Evolutionary conservation across 2,329 filamentous ascomycete genomes (phyloP).

Genomic region (Aspergillus melleus): DNA sequence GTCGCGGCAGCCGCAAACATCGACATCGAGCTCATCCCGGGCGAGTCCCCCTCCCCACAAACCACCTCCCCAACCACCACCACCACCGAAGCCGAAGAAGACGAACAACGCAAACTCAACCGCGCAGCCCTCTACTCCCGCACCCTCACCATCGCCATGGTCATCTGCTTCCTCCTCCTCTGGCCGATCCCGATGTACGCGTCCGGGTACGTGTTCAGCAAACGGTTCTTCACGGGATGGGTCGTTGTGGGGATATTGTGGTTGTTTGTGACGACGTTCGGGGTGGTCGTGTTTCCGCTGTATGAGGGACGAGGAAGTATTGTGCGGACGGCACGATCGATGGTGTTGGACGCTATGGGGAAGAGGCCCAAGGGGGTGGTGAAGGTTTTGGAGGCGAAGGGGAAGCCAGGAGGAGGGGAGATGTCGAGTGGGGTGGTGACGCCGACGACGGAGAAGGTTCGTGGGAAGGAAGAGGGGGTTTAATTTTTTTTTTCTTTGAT

Average conservation of each 20-base stretch:
- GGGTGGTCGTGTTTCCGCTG: constrained; percentile 77
- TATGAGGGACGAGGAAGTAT: constrained; percentile 75
- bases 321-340: constrained; percentile 59
- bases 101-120: constrained; percentile 53
- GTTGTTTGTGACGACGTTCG: constrained; percentile 71
- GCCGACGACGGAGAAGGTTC: constrained; percentile 14
- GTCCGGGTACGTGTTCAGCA: constrained; percentile 74
- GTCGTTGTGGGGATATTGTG: constrained; percentile 74
- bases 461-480: not conserved
- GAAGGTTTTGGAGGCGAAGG: constrained; percentile 31
- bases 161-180: constrained; percentile 71
- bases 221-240: constrained; percentile 82
- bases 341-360: constrained; percentile 60
- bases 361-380: constrained; percentile 28
- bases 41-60: constrained; percentile 36
- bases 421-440: constrained; percentile 8
- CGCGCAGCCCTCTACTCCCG: constrained; percentile 57
- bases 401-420: constrained; percentile 6
- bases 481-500: not conserved
- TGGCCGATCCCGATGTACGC: constrained; percentile 96
- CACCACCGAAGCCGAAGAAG: constrained; percentile 32
- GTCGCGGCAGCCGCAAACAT: constrained; percentile 63
- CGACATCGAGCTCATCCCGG: constrained; percentile 65
- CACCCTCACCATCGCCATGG: constrained; percentile 62
- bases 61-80: constrained; percentile 22